Evolutionary conservation across 805 yeast genomes (phyloP), one percentile per base, ranked within the genome.

Genomic region (Vanderwaltozyma polyspora): DNA sequence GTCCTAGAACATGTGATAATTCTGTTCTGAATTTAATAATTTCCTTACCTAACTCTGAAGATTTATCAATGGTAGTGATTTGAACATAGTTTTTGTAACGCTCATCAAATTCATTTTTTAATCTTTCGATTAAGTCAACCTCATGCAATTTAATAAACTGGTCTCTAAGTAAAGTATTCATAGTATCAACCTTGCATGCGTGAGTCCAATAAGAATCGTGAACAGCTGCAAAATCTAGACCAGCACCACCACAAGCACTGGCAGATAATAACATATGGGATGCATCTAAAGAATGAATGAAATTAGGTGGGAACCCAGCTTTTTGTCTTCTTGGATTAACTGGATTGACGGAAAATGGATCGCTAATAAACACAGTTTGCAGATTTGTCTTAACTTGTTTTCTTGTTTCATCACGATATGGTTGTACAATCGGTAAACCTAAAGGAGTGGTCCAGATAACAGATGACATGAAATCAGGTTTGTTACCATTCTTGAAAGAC

Each of bases 161-260:
- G 25, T 80, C 77, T 51, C 98, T 71, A 43, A 91, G 63, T 29
- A 71, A 62, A 11, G 47, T 49, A 57, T 77, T 84, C 91, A 89
- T 78, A 3, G 51, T 52, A 39, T 76, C 78, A 28, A 89, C 76
- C 54, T 83, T 89, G 32, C 74, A 63, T 1, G 98, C 96, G 55
- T 91, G 97, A 0, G 97, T 86, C 98, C 98, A 89, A 57, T 83
- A 89, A 1, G 97, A 89, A 56, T 89, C 98, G 59, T 89, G 98
- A 17, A 89, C 98, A 1, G 97, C 76, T 0, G 97, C 95, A 67
- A 91, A 89, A 10, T 75, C 65, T 32, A 91, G 59, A 0, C 72
- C 74, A 2, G 54, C 52, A 28, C 76, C 68, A 4, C 79, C 74
- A 57, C 95, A 85, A 17, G 75, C 75, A 33, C 74, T 66, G 0